Evolutionary conservation across 805 yeast genomes (phyloP).

Genomic region (Pichia scutulata): DNA sequence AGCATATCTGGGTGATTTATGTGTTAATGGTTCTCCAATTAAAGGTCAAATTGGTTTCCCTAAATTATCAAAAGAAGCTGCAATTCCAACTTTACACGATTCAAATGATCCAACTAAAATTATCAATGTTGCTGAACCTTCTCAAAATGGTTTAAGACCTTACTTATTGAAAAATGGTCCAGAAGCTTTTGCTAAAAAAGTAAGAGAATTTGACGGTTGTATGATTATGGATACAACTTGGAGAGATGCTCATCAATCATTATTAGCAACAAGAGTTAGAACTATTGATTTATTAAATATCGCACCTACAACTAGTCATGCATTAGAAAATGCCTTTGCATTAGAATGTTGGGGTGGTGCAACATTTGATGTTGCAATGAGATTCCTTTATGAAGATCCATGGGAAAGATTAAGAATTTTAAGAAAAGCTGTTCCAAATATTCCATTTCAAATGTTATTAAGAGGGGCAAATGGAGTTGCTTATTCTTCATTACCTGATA

Average conservation of each 20-base stretch:
- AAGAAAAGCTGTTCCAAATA: constrained; percentile 89
- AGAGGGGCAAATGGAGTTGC: constrained; percentile 99
- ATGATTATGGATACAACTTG: constrained; percentile 97
- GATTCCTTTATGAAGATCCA: constrained; percentile 97
- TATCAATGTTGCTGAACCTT: constrained; percentile 46
- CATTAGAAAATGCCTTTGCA: constrained; percentile 84
- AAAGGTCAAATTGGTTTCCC: constrained; percentile 95
- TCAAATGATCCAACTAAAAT: constrained; percentile 45
- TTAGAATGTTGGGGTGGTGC: constrained; percentile 99
- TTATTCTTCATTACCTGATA: constrained; percentile 94
- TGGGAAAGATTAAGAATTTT: constrained; percentile 92
- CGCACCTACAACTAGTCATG: constrained; percentile 92
- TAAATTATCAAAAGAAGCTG: constrained; percentile 67
- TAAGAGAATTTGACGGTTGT: constrained; percentile 77
- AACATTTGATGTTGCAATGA: constrained; percentile 96
- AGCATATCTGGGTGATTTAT: constrained; percentile 84
- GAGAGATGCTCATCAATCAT: constrained; percentile 99
- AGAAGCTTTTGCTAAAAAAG: constrained; percentile 80
- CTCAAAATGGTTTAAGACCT: constrained; percentile 88
- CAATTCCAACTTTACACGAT: constrained; percentile 66
- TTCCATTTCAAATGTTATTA: constrained; percentile 98
- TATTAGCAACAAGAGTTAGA: constrained; percentile 95
- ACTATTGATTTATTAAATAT: constrained; percentile 85
- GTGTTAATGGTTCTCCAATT: constrained; percentile 93
- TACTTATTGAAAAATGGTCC: constrained; percentile 81